Evolutionary conservation across 768 basidiomycete genomes (phyloP).

Genomic region (Trametes elegans): DNA sequence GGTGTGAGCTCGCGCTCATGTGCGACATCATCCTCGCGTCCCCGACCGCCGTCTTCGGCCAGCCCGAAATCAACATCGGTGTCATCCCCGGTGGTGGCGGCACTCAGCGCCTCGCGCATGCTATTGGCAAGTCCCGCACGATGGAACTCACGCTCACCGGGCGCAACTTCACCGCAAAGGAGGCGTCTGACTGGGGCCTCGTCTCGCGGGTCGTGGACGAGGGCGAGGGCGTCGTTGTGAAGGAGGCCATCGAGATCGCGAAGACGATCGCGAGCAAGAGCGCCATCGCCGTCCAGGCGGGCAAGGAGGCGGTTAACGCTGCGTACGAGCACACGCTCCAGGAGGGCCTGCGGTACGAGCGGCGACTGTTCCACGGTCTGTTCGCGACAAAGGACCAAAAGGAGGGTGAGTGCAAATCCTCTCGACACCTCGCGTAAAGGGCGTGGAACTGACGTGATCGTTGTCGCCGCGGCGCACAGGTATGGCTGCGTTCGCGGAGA

Average conservation of each 20-base stretch:
- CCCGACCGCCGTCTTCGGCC: slow-evolving; percentile 88
- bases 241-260: slow-evolving; percentile 83
- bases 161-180: slow-evolving; percentile 71
- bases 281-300: slow-evolving; percentile 77
- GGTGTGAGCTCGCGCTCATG: slow-evolving; percentile 95
- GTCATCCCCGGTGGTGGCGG: slow-evolving; percentile 95
- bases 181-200: slow-evolving; percentile 87
- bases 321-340: slow-evolving; percentile 79
- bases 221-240: slow-evolving; percentile 76
- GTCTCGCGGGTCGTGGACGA: slow-evolving; percentile 78
- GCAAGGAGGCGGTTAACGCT: slow-evolving; percentile 92
- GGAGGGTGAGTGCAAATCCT: slow-evolving; percentile 61
- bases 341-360: slow-evolving; percentile 85
- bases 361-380: slow-evolving; percentile 84
- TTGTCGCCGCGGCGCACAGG: slow-evolving; percentile 62
- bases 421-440: not conserved
- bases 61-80: slow-evolving; percentile 95
- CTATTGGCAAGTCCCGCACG: slow-evolving; percentile 87
- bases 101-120: slow-evolving; percentile 82
- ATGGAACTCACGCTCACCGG: slow-evolving; percentile 96
- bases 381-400: slow-evolving; percentile 96
- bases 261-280: slow-evolving; percentile 80
- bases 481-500: slow-evolving; percentile 93
- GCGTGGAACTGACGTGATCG: slow-evolving; percentile 12
- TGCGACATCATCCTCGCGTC: slow-evolving; percentile 94